Evolutionary conservation across 176 grass and related monocot species (phyloP).

Genomic region (Pontederia crassipes): DNA sequence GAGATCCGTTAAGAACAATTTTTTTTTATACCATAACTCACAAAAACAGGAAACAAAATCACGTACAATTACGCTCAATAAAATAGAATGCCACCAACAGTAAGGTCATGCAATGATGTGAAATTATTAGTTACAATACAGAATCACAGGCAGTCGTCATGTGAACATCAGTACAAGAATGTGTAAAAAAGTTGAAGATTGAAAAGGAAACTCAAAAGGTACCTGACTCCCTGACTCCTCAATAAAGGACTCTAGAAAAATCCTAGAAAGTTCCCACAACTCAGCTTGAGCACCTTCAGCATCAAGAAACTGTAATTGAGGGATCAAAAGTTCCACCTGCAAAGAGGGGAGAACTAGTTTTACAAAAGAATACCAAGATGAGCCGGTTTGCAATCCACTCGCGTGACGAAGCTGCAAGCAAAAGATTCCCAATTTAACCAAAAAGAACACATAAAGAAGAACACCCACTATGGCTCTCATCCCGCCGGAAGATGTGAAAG

Average conservation of each 20-base stretch:
- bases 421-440: too few species aligned
- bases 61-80: neutral
- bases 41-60: constrained; percentile 11
- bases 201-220: constrained; percentile 30
- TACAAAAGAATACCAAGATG: neutral
- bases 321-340: constrained; percentile 85
- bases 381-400: neutral
- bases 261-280: constrained; percentile 71
- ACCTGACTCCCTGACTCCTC: constrained; percentile 74
- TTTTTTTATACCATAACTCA: neutral
- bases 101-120: too few species aligned
- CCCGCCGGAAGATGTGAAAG: constrained; percentile 54
- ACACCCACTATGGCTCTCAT: constrained; percentile 56
- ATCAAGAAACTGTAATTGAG: constrained; percentile 88
- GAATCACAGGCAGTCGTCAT: too few species aligned
- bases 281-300: constrained; percentile 88
- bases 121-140: too few species aligned
- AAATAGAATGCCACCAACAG: too few species aligned
- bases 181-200: neutral
- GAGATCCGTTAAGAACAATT: neutral
- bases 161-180: neutral
- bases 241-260: constrained; percentile 71
- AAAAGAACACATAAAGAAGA: neutral
- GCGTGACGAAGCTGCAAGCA: too few species aligned
- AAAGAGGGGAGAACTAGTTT: neutral